Percentiles rank a stretch among this genome's conserved stretches.
Conservation (phyloP, 2,329 filamentous ascomycete species). For the Claviceps arundinis region DNA sequence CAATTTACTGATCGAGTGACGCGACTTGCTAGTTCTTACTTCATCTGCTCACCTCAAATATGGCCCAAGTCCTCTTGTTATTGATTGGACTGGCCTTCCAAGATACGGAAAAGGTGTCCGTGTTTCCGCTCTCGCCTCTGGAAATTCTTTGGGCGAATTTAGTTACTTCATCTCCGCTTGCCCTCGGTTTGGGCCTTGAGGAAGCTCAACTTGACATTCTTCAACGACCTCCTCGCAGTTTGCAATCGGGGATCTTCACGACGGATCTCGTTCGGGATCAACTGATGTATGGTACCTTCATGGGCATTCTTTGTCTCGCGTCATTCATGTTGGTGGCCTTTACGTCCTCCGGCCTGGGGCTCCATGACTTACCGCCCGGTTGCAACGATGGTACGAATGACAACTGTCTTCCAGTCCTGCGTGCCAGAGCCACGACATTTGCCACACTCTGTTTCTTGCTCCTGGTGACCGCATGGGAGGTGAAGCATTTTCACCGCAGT, state of each 20-base stretch:
- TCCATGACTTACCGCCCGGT: conserved; percentile 33
- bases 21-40: conserved; percentile 37
- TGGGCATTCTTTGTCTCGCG: conserved; percentile 47
- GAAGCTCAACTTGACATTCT: conserved; percentile 56
- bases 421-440: conserved; percentile 55
- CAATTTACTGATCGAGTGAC: no score
- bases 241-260: conserved; percentile 44
- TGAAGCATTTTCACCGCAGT: conserved; percentile 55
- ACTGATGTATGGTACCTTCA: conserved; percentile 48
- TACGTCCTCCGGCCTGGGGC: conserved; percentile 28
- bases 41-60: conserved; percentile 55
- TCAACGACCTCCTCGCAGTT: conserved; percentile 47
- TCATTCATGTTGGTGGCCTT: conserved; percentile 50
- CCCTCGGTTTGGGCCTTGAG: conserved; percentile 60
- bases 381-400: conserved; percentile 43
- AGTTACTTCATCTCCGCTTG: conserved; percentile 57
- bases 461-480: conserved; percentile 59
- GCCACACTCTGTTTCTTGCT: conserved; percentile 55
- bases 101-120: conserved; percentile 42
- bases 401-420: conserved; percentile 44
- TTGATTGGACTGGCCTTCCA: conserved; percentile 58
- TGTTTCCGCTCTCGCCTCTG: conserved; percentile 58
- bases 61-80: conserved; percentile 56
- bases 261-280: conserved; percentile 3
- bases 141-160: conserved; percentile 70